These are phyloP conservation scores for Chenopodium album DNA, from an alignment of 148 eudicot genomes.

Conservation along the genomic window DNA sequence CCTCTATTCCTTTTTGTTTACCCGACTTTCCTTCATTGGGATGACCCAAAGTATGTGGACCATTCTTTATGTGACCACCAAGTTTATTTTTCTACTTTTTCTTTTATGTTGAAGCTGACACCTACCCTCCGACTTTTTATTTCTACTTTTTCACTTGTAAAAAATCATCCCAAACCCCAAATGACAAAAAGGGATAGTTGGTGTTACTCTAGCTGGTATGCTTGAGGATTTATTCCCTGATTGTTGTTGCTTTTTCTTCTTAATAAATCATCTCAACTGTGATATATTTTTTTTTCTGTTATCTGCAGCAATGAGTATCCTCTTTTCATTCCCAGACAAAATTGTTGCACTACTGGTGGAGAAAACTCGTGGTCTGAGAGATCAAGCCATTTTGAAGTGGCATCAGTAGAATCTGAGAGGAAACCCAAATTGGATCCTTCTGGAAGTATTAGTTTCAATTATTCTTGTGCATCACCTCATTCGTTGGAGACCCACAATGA, in stretches of 20 bases:
- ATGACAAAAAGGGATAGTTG: too few species aligned
- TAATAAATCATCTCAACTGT: conserved; percentile 10
- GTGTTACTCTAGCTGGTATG: background rate
- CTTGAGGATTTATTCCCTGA: background rate
- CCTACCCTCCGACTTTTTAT: too few species aligned
- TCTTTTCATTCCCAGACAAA: conserved; percentile 89
- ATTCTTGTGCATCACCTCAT: conserved; percentile 77
- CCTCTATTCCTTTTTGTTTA: background rate
- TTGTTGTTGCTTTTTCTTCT: background rate
- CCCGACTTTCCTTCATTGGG: background rate
- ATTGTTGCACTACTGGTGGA: conserved; percentile 68
- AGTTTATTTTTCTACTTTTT: too few species aligned
- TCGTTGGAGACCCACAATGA: conserved; percentile 81
- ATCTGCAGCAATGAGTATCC: conserved; percentile 83
- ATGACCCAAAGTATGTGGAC: background rate
- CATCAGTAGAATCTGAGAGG: conserved; percentile 74
- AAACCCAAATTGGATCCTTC: conserved; percentile 69
- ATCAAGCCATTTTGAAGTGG: conserved; percentile 81
- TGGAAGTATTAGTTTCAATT: conserved; percentile 71
- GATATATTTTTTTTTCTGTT: conserved; percentile 26
- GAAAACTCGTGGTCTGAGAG: conserved; percentile 94
- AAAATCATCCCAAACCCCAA: too few species aligned
- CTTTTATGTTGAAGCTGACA: too few species aligned
- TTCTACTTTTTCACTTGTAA: too few species aligned
- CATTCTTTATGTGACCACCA: too few species aligned